Base-by-base conservation (phyloP, 2,329 filamentous ascomycete genomes). In the Beauveria rudraprayagi region DNA sequence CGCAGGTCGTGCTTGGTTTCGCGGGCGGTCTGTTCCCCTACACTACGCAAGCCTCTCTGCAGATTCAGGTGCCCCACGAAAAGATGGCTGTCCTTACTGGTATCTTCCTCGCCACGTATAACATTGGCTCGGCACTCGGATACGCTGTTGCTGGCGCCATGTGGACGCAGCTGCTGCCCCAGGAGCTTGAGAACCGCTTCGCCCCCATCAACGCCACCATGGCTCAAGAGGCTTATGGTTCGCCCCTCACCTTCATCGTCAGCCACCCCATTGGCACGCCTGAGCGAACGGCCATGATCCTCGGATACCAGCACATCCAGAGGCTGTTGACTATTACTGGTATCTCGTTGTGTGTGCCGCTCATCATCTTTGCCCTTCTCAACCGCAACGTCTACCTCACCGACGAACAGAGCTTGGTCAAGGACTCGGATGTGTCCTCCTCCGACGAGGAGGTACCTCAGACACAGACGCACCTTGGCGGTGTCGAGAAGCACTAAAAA, bases 41-140 rank as follows among this genome's bases (percentile, higher is more conserved):
- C 67, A 75, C 77, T 3, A 74, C 77, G 0, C 77, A 79, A 66
- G 77, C 77, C 1, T 77, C 76, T 2, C 69, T 80, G 1, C 78
- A 80, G 65, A 68, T 72, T 22, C 67, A 68, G 24, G 67, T 78
- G 56, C 72, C 71, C 65, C 78, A 80, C 69, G 78, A 80, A 69
- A 69, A 87, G 66, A 75, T 88, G 37, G 85, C 86, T 48, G 81
- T 87, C 64, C 80, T 88, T 64, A 88, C 84, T 0, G 84, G 81
- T 46, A 70, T 88, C 19, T 88, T 82, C 68, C 78, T 88, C 3
- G 81, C 84, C 17, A 79, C 75, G n/a, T 87, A 87, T 73, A 84
- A 83, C 68, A 77, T 87, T 44, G 85, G 85, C 34, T 83, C 78
- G 5, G 84, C 84, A 1, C 70, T 87, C 1, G 84, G 85, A 24